A percentile compares a stretch with the other conserved stretches of the same genome.
These are phyloP conservation scores for Hypericum perforatum DNA, from an alignment of 345 rosid species.

Conservation along the genomic window DNA sequence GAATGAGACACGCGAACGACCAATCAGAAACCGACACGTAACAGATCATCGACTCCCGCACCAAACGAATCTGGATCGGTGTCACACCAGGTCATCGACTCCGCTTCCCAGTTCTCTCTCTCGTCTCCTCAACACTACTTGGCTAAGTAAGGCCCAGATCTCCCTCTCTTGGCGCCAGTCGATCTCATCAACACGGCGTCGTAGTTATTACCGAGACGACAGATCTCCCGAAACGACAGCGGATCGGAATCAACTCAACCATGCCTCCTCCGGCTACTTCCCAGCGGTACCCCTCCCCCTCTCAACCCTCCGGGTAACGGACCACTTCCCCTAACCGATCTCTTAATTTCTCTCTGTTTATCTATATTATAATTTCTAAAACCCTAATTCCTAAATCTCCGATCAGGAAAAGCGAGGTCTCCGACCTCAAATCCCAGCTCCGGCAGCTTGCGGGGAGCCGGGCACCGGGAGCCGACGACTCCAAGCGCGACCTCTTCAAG, in stretches of 20 bases:
- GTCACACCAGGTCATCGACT: too few relatives aligned
- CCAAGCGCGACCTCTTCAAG: conserved; percentile 89
- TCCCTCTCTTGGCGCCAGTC: conserved; percentile 6
- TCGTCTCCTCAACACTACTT: background rate
- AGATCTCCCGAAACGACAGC: too few relatives aligned
- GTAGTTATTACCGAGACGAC: too few relatives aligned
- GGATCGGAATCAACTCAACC: conserved; percentile 1
- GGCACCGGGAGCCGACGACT: conserved; percentile 89
- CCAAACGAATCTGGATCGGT: too few relatives aligned
- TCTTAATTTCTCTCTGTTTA: background rate
- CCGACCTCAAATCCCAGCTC: conserved; percentile 87
- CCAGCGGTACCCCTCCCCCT: conserved; percentile 77
- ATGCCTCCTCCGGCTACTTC: conserved; percentile 88
- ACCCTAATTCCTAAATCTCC: background rate
- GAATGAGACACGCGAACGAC: too few relatives aligned
- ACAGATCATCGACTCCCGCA: too few relatives aligned
- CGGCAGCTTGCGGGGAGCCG: conserved; percentile 96
- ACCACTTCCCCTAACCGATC: background rate
- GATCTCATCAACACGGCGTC: conserved; percentile 14
- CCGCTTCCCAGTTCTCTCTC: background rate
- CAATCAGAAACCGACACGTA: too few relatives aligned
- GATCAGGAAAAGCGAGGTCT: conserved; percentile 82
- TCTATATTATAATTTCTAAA: background rate
- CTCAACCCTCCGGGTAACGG: conserved; percentile 93
- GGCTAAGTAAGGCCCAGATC: conserved; percentile 15